Percentiles rank a stretch among this genome's conserved stretches.
phyloP scores from a whole-genome alignment of 2,329 filamentous ascomycete genomes.

The Calonectria pseudoturangicola region DNA sequence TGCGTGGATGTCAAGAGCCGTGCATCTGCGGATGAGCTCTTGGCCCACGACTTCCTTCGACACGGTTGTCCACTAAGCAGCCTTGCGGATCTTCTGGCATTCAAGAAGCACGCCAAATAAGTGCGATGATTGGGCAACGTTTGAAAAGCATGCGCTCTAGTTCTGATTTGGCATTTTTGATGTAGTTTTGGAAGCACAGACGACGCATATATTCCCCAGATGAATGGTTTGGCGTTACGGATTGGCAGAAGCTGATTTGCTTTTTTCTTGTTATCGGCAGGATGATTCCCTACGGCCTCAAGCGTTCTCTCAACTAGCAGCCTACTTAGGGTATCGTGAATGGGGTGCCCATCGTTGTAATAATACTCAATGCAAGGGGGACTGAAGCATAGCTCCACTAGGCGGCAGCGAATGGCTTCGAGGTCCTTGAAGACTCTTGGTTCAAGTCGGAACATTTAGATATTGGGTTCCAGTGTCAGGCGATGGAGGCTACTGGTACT shows the following conservation, averaged over 20 bases:
- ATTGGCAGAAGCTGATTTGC: constrained; percentile 51
- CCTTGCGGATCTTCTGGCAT: constrained; percentile 90
- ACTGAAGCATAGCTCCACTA: constrained; percentile 45
- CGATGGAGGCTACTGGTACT: constrained; percentile 43
- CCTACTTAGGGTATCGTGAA: constrained; percentile 40
- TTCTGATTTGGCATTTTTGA: constrained; percentile 51
- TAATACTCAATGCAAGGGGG: constrained; percentile 49
- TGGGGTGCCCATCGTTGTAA: constrained; percentile 49
- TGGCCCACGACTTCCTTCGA: constrained; percentile 95
- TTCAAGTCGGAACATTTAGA: constrained; percentile 37
- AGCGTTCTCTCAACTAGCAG: constrained; percentile 36
- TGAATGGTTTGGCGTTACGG: constrained; percentile 55
- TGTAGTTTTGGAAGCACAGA: constrained; percentile 50
- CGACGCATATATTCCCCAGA: constrained; percentile 56
- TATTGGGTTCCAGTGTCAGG: constrained; percentile 36
- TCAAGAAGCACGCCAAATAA: constrained; percentile 84
- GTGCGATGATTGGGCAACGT: constrained; percentile 38
- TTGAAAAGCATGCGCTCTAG: constrained; percentile 46
- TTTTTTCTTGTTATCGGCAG: constrained; percentile 46
- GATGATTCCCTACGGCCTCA: constrained; percentile 34
- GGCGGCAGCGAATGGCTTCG: constrained; percentile 38
- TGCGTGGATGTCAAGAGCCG: constrained; percentile 97
- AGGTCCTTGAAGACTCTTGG: constrained; percentile 40
- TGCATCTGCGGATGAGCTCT: constrained; percentile 91
- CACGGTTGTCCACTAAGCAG: constrained; percentile 89